phyloP scores from a whole-genome alignment of 2,329 filamentous ascomycete species.

The Neophaeococcomyces aloes region DNA sequence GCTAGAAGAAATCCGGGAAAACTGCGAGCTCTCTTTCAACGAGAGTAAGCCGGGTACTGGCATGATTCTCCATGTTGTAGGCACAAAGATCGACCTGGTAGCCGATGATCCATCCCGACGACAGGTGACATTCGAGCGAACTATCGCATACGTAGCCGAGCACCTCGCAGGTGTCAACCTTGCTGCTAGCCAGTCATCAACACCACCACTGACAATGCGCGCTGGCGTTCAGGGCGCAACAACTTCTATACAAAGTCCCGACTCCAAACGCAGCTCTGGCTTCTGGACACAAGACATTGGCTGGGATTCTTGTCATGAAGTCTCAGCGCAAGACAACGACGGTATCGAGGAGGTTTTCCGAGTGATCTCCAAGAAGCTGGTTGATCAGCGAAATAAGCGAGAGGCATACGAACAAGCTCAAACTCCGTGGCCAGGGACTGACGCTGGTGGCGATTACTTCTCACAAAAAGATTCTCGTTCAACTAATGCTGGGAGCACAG shows the following conservation, averaged over 20 bases:
- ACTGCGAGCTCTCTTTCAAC: constrained; percentile 45
- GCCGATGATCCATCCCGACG: constrained; percentile 67
- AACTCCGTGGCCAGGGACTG: constrained; percentile 31
- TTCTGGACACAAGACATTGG: constrained; percentile 83
- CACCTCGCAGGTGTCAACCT: constrained; percentile 44
- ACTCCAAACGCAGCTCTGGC: constrained; percentile 37
- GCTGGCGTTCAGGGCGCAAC: constrained; percentile 21
- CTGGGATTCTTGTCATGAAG: constrained; percentile 96
- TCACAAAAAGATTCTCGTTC: constrained; percentile 27
- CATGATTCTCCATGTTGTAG: constrained; percentile 86
- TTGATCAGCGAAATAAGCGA: constrained; percentile 57
- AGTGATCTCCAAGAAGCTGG: constrained; percentile 72
- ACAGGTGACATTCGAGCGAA: constrained; percentile 86
- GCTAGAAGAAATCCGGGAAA: constrained; percentile 73
- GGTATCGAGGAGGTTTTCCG: constrained; percentile 95
- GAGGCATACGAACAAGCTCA: constrained; percentile 40
- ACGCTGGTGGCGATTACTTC: constrained; percentile 19
- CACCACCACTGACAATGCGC: constrained; percentile 51
- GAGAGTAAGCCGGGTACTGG: constrained; percentile 38
- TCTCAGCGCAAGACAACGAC: constrained; percentile 85
- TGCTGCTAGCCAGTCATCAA: constrained; percentile 57
- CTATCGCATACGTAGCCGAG: constrained; percentile 90
- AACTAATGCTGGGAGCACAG: constrained; percentile 41
- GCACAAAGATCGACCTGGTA: constrained; percentile 86
- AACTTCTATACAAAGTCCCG: constrained; percentile 25